phyloP scores from a whole-genome alignment of 257 asterid species.

The Solanum commersonii region DNA sequence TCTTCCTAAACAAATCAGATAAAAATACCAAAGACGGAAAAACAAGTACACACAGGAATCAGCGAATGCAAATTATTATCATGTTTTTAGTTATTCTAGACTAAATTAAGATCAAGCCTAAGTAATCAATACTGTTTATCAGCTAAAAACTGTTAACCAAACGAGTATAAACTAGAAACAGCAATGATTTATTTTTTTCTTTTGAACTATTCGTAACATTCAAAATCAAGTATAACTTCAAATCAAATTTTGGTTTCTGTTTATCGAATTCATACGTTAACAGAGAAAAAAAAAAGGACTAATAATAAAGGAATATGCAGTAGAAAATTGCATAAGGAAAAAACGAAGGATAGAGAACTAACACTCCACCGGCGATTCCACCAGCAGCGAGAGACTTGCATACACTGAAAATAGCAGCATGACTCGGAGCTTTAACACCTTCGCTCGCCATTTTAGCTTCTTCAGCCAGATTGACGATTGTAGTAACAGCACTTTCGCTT shows the following conservation, averaged over 20 bases:
- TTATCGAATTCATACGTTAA: background rate
- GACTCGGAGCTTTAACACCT: constrained; percentile 66
- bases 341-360: constrained; percentile 11
- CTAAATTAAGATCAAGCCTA: background rate
- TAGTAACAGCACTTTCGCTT: constrained; percentile 73
- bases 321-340: background rate
- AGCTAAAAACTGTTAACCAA: background rate
- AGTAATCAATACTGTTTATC: background rate
- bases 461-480: constrained; percentile 83
- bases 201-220: background rate
- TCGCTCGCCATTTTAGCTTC: constrained; percentile 86
- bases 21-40: background rate
- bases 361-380: constrained; percentile 99
- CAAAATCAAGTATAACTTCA: background rate
- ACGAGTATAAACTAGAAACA: background rate
- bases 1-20: background rate
- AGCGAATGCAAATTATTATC: background rate
- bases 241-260: background rate
- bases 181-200: background rate
- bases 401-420: constrained; percentile 45
- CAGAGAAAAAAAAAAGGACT: background rate
- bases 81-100: background rate
- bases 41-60: background rate
- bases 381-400: constrained; percentile 91
- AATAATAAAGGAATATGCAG: background rate